phyloP scores from a whole-genome alignment of 108 stramenopile species.

The Seminavis robusta region DNA sequence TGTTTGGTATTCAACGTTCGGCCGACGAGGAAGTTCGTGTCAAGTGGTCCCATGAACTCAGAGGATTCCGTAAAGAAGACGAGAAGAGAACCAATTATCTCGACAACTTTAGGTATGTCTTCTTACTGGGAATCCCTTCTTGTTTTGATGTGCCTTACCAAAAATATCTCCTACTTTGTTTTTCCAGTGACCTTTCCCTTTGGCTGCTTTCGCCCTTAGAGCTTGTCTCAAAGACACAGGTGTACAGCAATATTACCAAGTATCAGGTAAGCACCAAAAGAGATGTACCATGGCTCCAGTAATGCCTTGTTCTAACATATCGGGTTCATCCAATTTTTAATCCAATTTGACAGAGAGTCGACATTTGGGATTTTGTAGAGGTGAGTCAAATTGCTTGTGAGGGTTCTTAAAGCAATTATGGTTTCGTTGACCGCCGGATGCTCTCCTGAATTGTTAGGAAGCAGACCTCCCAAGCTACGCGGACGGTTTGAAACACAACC shows the following conservation, averaged over 20 bases:
- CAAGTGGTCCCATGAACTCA: slow-evolving; percentile 45
- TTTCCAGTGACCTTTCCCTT: slow-evolving; percentile 23
- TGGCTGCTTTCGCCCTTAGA: slow-evolving; percentile 22
- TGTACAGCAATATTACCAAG: too few relatives aligned
- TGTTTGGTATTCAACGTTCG: slow-evolving; percentile 48
- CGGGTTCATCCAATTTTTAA: too few relatives aligned
- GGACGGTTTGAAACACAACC: slow-evolving; percentile 26
- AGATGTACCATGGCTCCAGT: too few relatives aligned
- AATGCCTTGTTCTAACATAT: too few relatives aligned
- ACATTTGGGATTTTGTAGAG: slow-evolving; percentile 7
- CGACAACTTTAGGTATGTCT: slow-evolving; percentile 19
- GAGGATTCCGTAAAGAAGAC: slow-evolving; percentile 29
- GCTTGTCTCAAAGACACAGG: too few relatives aligned
- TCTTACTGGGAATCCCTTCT: too few relatives aligned
- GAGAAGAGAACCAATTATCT: background rate
- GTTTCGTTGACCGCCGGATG: too few relatives aligned
- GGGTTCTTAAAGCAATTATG: slow-evolving; percentile 61
- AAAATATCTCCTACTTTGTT: slow-evolving; percentile 7
- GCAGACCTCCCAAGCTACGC: background rate
- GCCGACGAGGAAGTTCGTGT: background rate
- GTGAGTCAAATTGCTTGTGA: slow-evolving; percentile 43
- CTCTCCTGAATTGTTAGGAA: slow-evolving; percentile 16
- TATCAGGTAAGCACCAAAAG: too few relatives aligned
- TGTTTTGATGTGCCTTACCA: too few relatives aligned
- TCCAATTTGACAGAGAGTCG: slow-evolving; percentile 27